Base-by-base conservation (phyloP, 768 basidiomycete species). In the Rhizopogon rudus region DNA sequence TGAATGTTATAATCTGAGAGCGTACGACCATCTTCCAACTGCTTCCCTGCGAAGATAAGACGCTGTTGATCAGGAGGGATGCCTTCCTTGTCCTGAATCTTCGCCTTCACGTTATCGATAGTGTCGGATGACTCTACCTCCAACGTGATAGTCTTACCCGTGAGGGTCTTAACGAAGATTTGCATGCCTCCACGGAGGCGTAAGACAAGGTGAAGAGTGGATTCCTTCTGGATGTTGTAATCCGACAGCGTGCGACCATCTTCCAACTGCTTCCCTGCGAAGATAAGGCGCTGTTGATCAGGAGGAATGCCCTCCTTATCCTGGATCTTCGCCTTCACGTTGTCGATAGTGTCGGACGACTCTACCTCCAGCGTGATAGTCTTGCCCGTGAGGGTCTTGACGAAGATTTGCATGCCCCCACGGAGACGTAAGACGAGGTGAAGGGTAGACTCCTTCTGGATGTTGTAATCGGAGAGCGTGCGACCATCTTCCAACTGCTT, bases 401-500 rank as follows among this genome's bases (percentile, higher is more conserved):
- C 82, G 51, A 84, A 86, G 52, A 84, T 85, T 55, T 87, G 86
- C 85, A 87, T 86, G 45, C 79, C 80, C 55, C 86, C 84, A 54
- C 85, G 85, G 6, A 86, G 77, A 73, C 83, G 86, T 29, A 86
- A 75, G 43, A 88, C 88, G 16, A 87, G 71, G 60, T 85, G 31
- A 9, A 31, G 31, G 9, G 31, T 31, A 0, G 83, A 84, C 69
- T 88, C 88, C 73, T 90, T 95, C 81, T 89, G 88, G 37, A 88
- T 90, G 68, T 89, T 88, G 66, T 88, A 88, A 53, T 89, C 86
- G 0, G 86, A 76, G 4, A 94, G 79, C 0, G 93, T 97, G 46
- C 94, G 88, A 3, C 94, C 94, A 54, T 97, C 94, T 69, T 96
- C 94, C 10, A 95, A 75, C 65, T 96, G 93, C 77, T 96, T 96